Evolutionary conservation across 805 yeast species (phyloP).

Genomic region (Pichia membranifaciens): DNA sequence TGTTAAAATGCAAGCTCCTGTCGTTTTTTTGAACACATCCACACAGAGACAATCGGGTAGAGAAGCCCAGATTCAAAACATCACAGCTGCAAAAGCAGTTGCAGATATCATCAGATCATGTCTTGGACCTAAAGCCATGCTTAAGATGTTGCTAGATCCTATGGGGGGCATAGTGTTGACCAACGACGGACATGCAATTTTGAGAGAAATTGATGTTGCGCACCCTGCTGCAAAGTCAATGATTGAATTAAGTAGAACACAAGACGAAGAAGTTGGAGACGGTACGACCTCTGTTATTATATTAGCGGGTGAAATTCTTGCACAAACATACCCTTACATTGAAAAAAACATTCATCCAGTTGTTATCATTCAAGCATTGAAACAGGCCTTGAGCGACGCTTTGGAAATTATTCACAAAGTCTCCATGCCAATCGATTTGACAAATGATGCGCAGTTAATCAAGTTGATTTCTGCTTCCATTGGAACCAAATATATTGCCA

Average conservation of each 20-base stretch:
- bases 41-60: constrained; percentile 95
- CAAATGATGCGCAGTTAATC: constrained; percentile 81
- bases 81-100: constrained; percentile 99
- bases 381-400: constrained; percentile 86
- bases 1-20: constrained; percentile 69
- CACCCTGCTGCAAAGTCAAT: constrained; percentile 99
- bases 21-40: constrained; percentile 77
- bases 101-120: constrained; percentile 97
- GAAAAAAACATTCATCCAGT: constrained; percentile 97
- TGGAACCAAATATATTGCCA: constrained; percentile 89
- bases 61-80: constrained; percentile 93
- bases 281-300: constrained; percentile 98
- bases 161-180: constrained; percentile 95
- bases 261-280: constrained; percentile 87
- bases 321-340: constrained; percentile 89
- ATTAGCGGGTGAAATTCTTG: constrained; percentile 92
- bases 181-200: constrained; percentile 97
- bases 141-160: constrained; percentile 95
- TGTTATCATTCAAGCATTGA: constrained; percentile 88
- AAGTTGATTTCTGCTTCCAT: constrained; percentile 83
- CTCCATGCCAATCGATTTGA: constrained; percentile 75
- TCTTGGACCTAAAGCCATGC: constrained; percentile 98
- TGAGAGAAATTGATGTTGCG: constrained; percentile 94
- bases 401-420: constrained; percentile 79
- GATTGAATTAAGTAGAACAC: constrained; percentile 95